phyloP scores from a whole-genome alignment of 768 basidiomycete species.

The Suillus subluteus region DNA sequence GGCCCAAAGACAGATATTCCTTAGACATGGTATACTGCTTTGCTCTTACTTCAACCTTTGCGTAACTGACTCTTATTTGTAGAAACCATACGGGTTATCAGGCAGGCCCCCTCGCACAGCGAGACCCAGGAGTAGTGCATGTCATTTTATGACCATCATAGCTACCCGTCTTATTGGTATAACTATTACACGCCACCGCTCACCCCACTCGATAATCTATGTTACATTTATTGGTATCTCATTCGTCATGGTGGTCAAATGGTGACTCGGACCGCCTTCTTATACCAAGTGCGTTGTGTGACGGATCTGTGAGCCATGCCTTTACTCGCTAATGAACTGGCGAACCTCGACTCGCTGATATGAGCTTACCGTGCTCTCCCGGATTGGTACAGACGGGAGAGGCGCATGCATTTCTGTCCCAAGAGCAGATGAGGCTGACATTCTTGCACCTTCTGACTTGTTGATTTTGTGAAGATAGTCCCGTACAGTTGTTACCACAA shows the following conservation, averaged over 20 bases:
- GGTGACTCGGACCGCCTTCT: slow-evolving; percentile 43
- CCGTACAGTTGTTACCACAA: slow-evolving; percentile 64
- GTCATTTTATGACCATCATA: slow-evolving; percentile 1
- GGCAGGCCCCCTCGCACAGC: slow-evolving; percentile 26
- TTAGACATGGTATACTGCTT: slow-evolving; percentile 66
- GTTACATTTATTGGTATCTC: slow-evolving; percentile 25
- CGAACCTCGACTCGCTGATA: slow-evolving; percentile 29
- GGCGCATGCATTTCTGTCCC: slow-evolving; percentile 34
- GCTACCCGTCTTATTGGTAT: not conserved
- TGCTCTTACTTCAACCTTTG: not conserved
- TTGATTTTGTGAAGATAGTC: slow-evolving; percentile 71
- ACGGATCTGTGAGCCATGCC: slow-evolving; percentile 39
- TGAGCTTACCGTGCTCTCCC: slow-evolving; percentile 33
- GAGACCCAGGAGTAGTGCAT: slow-evolving; percentile 16
- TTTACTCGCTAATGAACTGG: slow-evolving; percentile 30
- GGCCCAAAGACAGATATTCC: slow-evolving; percentile 81
- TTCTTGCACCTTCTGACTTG: slow-evolving; percentile 19
- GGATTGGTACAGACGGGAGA: slow-evolving; percentile 31
- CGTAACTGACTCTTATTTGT: slow-evolving; percentile 16
- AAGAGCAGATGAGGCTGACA: slow-evolving; percentile 31
- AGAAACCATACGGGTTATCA: slow-evolving; percentile 61
- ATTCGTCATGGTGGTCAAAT: slow-evolving; percentile 42
- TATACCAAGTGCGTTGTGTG: slow-evolving; percentile 32
- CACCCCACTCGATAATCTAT: slow-evolving; percentile 13
- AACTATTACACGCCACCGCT: not conserved